Base-by-base conservation (phyloP, 345 rosid genomes). In the Pelargonium nanum region DNA sequence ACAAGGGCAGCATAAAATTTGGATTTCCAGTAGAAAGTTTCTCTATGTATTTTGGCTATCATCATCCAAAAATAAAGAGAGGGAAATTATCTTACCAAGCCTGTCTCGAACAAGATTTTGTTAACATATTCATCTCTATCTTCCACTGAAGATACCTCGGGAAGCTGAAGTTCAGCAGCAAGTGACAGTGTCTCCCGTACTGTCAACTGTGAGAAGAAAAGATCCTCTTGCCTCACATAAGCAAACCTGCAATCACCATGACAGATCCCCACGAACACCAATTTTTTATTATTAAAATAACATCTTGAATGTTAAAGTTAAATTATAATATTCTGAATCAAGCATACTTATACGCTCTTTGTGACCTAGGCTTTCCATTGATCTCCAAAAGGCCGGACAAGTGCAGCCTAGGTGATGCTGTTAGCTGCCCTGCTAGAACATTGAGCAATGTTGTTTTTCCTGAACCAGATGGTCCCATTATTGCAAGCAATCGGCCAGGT, bases 381-480 rank as follows among this genome's bases (percentile, higher is more conserved):
- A 87, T 60, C 72, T 89, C 95, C 84, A 89, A 73, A 63, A 82
- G 93, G n/a, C 99, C 99, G 0, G 99, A 93, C 62, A 93, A 77
- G 68, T 75, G 84, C 71, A 89, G 55, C 44, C 78, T 81, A 4
- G 89, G 85, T 0, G 90, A 87, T 1, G 84, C 84, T 65, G 63
- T 55, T 13, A 89, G 72, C 79, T 89, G 99, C 48, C 96, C 91
- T 0, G 94, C 97, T 48, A 93, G 72, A 76, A 93, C 88, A 65
- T 93, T 93, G 26, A 93, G 86, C 80, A 93, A 72, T 2, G 99
- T 87, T 26, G 99, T 93, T 71, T 89, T 93, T 58, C 99, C 99
- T n/a, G 99, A 93, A 16, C 99, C 99, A 5, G 99, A 89, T 4
- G 99, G 91, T 1, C 99, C 97, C 99, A 93, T 93, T 34, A 87